Conservation (phyloP, 2,329 filamentous ascomycete species). For the Neopestalotiopsis rosae region DNA sequence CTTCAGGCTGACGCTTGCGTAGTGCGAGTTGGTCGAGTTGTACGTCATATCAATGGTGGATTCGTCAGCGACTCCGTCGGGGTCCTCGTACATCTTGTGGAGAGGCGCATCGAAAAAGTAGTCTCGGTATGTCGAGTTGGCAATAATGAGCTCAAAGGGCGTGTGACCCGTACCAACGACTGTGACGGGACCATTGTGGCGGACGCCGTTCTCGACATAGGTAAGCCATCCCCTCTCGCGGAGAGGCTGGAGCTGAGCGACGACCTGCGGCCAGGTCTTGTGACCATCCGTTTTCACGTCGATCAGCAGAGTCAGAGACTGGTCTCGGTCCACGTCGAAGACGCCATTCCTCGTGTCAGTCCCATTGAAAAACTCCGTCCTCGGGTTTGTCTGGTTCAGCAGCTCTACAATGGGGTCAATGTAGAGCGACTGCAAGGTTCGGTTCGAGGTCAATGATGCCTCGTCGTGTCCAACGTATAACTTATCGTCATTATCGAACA, state of each 20-base stretch:
- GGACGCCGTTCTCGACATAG: slow-evolving; percentile 52
- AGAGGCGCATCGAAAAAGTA: slow-evolving; percentile 72
- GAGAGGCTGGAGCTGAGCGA: slow-evolving; percentile 63
- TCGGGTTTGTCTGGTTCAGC: slow-evolving; percentile 58
- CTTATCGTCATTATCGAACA: slow-evolving; percentile 50
- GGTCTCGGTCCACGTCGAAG: slow-evolving; percentile 56
- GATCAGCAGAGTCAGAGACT: slow-evolving; percentile 67
- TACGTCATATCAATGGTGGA: slow-evolving; percentile 34
- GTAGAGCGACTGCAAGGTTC: slow-evolving; percentile 68
- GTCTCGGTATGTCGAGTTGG: slow-evolving; percentile 61
- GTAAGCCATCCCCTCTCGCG: slow-evolving; percentile 63
- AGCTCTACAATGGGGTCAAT: slow-evolving; percentile 66
- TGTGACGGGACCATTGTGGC: slow-evolving; percentile 65
- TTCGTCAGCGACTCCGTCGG: slow-evolving; percentile 28
- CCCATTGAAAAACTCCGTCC: slow-evolving; percentile 49
- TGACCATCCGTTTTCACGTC: slow-evolving; percentile 69
- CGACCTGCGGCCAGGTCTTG: slow-evolving; percentile 57
- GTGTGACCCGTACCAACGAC: slow-evolving; percentile 72
- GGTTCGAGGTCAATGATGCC: slow-evolving; percentile 56
- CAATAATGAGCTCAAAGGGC: slow-evolving; percentile 59
- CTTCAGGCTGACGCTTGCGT: slow-evolving; percentile 61
- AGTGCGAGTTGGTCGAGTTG: slow-evolving; percentile 59
- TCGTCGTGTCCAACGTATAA: slow-evolving; percentile 69
- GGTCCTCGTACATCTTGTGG: slow-evolving; percentile 42
- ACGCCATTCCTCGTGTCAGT: slow-evolving; percentile 53